Conservation (phyloP, 1,284 basidiomycete species). For the Cryptococcus hybrid region DNA sequence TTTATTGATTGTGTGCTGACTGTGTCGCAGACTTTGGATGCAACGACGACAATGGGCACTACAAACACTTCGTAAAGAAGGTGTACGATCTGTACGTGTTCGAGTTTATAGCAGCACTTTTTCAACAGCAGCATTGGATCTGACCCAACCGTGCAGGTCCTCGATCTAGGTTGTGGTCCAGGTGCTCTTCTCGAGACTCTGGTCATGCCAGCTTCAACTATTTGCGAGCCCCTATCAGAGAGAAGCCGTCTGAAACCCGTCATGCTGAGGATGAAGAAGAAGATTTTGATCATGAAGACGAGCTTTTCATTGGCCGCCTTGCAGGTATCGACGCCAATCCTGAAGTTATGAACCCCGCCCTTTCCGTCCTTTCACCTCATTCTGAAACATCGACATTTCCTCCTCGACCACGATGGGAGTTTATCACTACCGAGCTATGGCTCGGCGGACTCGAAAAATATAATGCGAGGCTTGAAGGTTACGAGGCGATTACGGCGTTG, state of each 20-base stretch:
- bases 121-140: background rate
- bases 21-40: conserved; percentile 40
- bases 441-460: conserved; percentile 67
- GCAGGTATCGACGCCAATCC: conserved; percentile 46
- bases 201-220: conserved; percentile 39
- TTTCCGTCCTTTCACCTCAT: conserved; percentile 32
- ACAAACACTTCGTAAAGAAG: conserved; percentile 40
- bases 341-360: conserved; percentile 38
- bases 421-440: conserved; percentile 71
- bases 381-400: conserved; percentile 11
- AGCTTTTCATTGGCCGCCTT: conserved; percentile 48
- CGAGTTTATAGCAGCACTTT: no score
- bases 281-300: conserved; percentile 16
- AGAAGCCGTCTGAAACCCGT: conserved; percentile 11
- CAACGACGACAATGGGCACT: conserved; percentile 48
- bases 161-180: conserved; percentile 49
- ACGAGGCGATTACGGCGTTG: conserved; percentile 79
- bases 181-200: conserved; percentile 46
- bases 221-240: conserved; percentile 31
- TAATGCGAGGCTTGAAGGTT: conserved; percentile 68
- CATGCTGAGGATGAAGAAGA: conserved; percentile 19
- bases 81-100: conserved; percentile 36
- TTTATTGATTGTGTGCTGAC: background rate
- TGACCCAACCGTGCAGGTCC: conserved; percentile 21
- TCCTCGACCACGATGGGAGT: conserved; percentile 63